Evolutionary conservation across 306 rosid species (phyloP), one percentile per base, ranked within the genome.

Genomic region (Citrullus amarus): DNA sequence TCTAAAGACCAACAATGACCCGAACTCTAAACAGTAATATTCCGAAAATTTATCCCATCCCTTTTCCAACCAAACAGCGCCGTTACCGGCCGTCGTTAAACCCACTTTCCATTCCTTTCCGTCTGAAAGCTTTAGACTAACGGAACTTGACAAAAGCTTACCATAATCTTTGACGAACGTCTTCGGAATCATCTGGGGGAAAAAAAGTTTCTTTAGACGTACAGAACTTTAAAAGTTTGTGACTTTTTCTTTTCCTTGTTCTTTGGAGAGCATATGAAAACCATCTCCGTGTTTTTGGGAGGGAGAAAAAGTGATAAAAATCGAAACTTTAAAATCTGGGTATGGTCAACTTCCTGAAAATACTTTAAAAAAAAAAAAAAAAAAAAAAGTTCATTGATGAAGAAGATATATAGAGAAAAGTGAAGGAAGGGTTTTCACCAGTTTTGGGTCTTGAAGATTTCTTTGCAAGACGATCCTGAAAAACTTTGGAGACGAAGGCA

Each of bases 41-140:
- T 54, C 43, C 4, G 74, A 60, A 17, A 79, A 79, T 55, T 20
- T 11, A 22, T 55, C 60, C 80, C 80, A 76, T 5, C 80, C 80
- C 9, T 61, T 28, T 16, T 77, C 57, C 11, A 77, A 9, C 67
- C 83, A 81, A 53, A 63, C 25, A 6, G 6, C 63, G 34, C 61
- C 55, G 43, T 74, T 39, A 1, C 10, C 1, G 12, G 32, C 2
- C 9, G n/a, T 61, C 1, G 6, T 72, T 53, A 46, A 74, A 59
- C 69, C 73, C 20, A 80, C 63, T 36, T 3, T 60, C 75, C 75
- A 61, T 74, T 80, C 54, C 20, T n/a, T 58, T 20, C 63, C 83
- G 22, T 60, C 63, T 36, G 79, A 74, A 48, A 73, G 56, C 74
- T 73, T 61, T 8, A 73, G 54, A 3, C 8, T 13, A 14, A 17